Base-by-base conservation (phyloP, 768 basidiomycete species). In the Boletus sp. region DNA sequence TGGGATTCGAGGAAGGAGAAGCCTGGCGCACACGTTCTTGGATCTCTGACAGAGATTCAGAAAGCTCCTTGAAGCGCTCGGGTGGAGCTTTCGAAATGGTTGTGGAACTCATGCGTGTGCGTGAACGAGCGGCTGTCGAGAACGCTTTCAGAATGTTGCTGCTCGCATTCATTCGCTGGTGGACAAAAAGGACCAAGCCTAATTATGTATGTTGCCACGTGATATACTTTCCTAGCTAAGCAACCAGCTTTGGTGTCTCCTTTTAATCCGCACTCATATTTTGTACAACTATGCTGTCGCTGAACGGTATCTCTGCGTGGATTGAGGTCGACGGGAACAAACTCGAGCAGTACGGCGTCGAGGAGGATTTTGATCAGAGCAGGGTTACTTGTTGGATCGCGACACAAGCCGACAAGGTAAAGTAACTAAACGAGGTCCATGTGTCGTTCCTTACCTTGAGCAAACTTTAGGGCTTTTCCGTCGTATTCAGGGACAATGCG, bases 11-110 rank as follows among this genome's bases (percentile, higher is more conserved):
- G 46, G 71, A 59, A 33, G 66, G 52, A 37, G 74, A 62, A 32
- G 75, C 75, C 48, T 57, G 59, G 35, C 73, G 64, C 36, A 90
- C 78, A 37, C 83, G 79, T 10, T 69, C 67, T 40, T 75, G 73
- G 64, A 89, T 77, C 59, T 83, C 83, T 3, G 71, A 59, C 3
- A 92, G 76, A 17, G 80, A 78, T 55, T 81, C 76, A 5, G 69
- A 67, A 40, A 91, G 72, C 61, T 89, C 86, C 37, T 74, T 64
- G 17, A 70, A 72, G 24, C 85, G 80, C 62, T 82, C 78, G n/a
- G 69, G 51, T 2, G 75, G 57, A 0, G 76, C 57, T 32, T 65
- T 62, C 11, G 41, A 32, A 10, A 55, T 45, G 28, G 52, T 15
- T 5, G 60, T 45, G 42, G 71, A 55, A 32, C 60, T 37, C 69